phyloP scores from a whole-genome alignment of 148 eudicot genomes.

The Salicornia ramosissima region DNA sequence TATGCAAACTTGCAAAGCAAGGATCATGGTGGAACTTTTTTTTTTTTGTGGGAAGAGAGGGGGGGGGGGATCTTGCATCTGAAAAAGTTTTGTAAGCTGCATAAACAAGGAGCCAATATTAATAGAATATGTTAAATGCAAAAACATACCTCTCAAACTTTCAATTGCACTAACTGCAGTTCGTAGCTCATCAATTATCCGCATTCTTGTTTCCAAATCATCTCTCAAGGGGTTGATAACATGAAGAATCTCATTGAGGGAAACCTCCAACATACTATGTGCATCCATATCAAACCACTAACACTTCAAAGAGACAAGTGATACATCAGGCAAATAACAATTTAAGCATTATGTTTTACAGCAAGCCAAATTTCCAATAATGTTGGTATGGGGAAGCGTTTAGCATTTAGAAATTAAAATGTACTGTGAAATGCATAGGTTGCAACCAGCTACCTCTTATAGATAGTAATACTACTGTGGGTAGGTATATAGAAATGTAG shows the following conservation, averaged over 20 bases:
- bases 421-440: background rate
- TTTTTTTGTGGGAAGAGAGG: too few relatives aligned
- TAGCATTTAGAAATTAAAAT: background rate
- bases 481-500: too few relatives aligned
- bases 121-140: background rate
- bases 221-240: conserved; percentile 51
- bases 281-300: conserved; percentile 41
- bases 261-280: conserved; percentile 40
- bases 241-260: conserved; percentile 50
- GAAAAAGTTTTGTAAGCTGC: background rate
- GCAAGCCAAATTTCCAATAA: background rate
- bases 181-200: conserved; percentile 49
- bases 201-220: conserved; percentile 58
- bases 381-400: background rate
- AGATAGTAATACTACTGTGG: background rate
- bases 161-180: conserved; percentile 52
- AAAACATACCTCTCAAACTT: conserved; percentile 69
- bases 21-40: background rate
- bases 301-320: conserved; percentile 15
- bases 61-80: too few relatives aligned
- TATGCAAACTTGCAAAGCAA: background rate
- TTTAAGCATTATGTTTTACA: background rate
- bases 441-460: background rate
- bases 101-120: background rate
- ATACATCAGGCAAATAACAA: background rate